Conservation (phyloP, 257 asterid genomes). For the Ilex aquifolium region DNA sequence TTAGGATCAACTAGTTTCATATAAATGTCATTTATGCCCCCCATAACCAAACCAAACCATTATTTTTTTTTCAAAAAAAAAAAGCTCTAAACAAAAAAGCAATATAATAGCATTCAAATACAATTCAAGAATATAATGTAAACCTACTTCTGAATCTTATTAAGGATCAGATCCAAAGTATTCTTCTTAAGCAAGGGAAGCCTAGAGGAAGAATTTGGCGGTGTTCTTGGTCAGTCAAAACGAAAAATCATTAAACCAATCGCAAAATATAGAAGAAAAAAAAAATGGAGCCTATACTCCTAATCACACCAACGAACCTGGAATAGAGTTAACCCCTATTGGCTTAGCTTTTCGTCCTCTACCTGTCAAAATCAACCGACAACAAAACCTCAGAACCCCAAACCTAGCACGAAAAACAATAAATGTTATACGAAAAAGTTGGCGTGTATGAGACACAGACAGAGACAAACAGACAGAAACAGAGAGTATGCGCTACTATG, state of each 20-base stretch:
- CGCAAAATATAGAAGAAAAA: background rate
- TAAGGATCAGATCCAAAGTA: conserved; percentile 67
- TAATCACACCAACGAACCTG: conserved; percentile 40
- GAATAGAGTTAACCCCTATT: conserved; percentile 48
- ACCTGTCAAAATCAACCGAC: conserved; percentile 56
- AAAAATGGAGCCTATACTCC: background rate
- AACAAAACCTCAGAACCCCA: conserved; percentile 8
- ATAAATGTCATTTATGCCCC: conserved; percentile 84
- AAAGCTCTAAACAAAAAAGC: background rate
- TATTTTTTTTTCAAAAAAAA: conserved; percentile 11
- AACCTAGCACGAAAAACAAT: background rate
- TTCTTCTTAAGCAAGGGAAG: conserved; percentile 79
- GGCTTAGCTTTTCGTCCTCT: conserved; percentile 40
- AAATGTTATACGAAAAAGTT: too few species aligned
- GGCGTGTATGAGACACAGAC: too few species aligned
- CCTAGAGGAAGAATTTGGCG: conserved; percentile 33
- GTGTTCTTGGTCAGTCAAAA: conserved; percentile 50
- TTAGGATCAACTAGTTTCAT: conserved; percentile 99
- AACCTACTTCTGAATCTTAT: conserved; percentile 92
- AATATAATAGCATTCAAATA: background rate
- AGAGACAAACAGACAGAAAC: too few species aligned
- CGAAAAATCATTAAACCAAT: conserved; percentile 11
- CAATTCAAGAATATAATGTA: background rate
- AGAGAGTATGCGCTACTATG: too few species aligned
- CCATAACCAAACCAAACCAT: conserved; percentile 21